A percentile compares a stretch with the other conserved stretches of the same genome.
phyloP scores from a whole-genome alignment of 2,329 filamentous ascomycete species.

The Didymella pinodella region DNA sequence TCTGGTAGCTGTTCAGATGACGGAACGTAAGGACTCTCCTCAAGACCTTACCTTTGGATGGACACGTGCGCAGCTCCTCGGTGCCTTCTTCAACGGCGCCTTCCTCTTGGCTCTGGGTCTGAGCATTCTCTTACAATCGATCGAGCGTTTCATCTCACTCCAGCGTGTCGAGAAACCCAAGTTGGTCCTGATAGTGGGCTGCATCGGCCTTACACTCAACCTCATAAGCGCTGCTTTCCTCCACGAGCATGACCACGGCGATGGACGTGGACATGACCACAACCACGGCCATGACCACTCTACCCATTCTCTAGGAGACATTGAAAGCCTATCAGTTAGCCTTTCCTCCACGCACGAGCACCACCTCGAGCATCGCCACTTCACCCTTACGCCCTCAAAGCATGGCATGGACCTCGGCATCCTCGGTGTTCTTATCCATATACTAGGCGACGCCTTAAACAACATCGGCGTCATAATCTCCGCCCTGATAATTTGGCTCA shows the following conservation, averaged over 20 bases:
- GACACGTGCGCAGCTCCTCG: slow-evolving; percentile 75
- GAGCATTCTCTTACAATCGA: slow-evolving; percentile 75
- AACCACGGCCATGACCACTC: slow-evolving; percentile 20
- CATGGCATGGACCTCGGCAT: slow-evolving; percentile 68
- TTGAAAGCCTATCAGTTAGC: slow-evolving; percentile 34
- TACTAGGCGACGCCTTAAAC: slow-evolving; percentile 76
- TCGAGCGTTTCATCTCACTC: slow-evolving; percentile 72
- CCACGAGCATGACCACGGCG: slow-evolving; percentile 59
- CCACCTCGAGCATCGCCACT: slow-evolving; percentile 42
- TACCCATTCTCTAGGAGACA: slow-evolving; percentile 27
- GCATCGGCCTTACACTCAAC: slow-evolving; percentile 71
- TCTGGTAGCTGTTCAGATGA: slow-evolving; percentile 66
- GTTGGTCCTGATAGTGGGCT: slow-evolving; percentile 73
- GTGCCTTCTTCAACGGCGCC: slow-evolving; percentile 82
- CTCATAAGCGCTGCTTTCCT: slow-evolving; percentile 71
- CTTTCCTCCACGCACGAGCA: slow-evolving; percentile 27
- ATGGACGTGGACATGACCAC: slow-evolving; percentile 46
- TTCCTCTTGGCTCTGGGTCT: slow-evolving; percentile 76
- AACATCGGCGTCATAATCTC: slow-evolving; percentile 78
- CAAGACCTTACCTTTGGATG: slow-evolving; percentile 74
- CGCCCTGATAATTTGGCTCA: slow-evolving; percentile 73
- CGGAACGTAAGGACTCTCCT: slow-evolving; percentile 65
- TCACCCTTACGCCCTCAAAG: slow-evolving; percentile 31
- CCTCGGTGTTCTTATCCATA: slow-evolving; percentile 73
- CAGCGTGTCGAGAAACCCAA: slow-evolving; percentile 68